These are phyloP conservation scores for Leersia perrieri DNA, from an alignment of 176 grass and related monocot species.

Conservation along the genomic window DNA sequence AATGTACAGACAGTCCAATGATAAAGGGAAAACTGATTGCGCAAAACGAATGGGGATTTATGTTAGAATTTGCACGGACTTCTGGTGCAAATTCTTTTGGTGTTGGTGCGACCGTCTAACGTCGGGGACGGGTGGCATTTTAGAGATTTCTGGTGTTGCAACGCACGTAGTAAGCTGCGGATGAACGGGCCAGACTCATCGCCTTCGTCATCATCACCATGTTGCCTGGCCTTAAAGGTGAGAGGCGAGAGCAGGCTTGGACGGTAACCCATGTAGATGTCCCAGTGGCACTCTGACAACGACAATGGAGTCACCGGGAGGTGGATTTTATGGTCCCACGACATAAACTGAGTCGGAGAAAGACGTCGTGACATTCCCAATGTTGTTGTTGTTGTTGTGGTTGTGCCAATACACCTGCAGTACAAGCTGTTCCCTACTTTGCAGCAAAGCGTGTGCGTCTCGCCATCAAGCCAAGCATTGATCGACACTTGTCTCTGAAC, in stretches of 20 bases:
- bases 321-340: not conserved
- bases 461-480: not conserved
- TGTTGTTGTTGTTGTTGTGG: not conserved
- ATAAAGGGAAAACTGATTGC: no score
- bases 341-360: not conserved
- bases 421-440: not conserved
- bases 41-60: no score
- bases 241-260: not conserved
- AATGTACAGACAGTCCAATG: no score
- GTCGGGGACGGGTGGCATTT: not conserved
- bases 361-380: not conserved
- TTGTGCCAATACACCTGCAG: not conserved
- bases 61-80: not conserved
- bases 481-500: no score
- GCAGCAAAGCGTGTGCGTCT: not conserved
- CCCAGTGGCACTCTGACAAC: not conserved
- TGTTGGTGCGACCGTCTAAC: not conserved
- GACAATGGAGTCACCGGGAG: not conserved
- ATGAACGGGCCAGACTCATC: not conserved
- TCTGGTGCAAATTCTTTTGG: not conserved
- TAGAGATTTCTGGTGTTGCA: not conserved
- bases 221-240: not conserved
- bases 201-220: not conserved
- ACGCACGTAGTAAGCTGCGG: not conserved
- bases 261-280: not conserved